A percentile compares a stretch with the other conserved stretches of the same genome.
Conservation (phyloP, 768 basidiomycete species). For the Tricholoma hemisulphureum region DNA sequence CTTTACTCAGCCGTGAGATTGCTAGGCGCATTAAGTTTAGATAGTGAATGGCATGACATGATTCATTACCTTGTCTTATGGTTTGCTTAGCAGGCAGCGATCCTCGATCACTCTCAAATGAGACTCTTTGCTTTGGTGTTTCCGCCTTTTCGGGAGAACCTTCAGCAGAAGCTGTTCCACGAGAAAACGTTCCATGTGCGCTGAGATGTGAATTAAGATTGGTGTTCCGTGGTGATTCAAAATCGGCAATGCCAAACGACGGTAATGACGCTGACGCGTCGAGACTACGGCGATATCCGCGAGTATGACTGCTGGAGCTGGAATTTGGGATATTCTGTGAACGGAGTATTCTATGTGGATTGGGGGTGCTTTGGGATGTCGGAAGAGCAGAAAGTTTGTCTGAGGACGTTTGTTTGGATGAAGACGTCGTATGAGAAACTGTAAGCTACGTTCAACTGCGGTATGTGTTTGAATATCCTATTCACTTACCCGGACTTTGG, state of each 20-base stretch:
- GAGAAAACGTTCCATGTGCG: slow-evolving; percentile 16
- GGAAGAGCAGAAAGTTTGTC: slow-evolving; percentile 46
- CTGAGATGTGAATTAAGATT: slow-evolving; percentile 1
- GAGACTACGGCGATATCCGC: slow-evolving; percentile 37
- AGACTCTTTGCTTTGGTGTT: slow-evolving; percentile 50
- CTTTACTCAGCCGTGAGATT: slow-evolving; percentile 28
- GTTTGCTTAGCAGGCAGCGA: slow-evolving; percentile 39
- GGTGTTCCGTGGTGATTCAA: slow-evolving; percentile 23
- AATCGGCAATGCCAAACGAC: slow-evolving; percentile 32
- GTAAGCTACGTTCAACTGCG: background rate
- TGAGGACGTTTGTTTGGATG: slow-evolving; percentile 49
- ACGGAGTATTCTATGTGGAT: slow-evolving; percentile 32
- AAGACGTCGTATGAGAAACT: slow-evolving; percentile 36
- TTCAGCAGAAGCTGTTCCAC: slow-evolving; percentile 31
- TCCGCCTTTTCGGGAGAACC: slow-evolving; percentile 37
- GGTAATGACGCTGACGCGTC: slow-evolving; percentile 45
- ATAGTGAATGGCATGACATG: background rate
- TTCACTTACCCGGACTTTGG: slow-evolving; percentile 1
- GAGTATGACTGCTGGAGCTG: slow-evolving; percentile 28
- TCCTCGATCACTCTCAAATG: slow-evolving; percentile 52
- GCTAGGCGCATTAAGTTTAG: slow-evolving; percentile 17
- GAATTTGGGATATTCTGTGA: slow-evolving; percentile 30
- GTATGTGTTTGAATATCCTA: background rate
- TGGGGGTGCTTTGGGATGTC: slow-evolving; percentile 28
- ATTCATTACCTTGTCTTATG: slow-evolving; percentile 38